Evolutionary conservation across 225 moss, liverwort and hornwort species (phyloP).

Genomic region (Pleurozium schreberi): DNA sequence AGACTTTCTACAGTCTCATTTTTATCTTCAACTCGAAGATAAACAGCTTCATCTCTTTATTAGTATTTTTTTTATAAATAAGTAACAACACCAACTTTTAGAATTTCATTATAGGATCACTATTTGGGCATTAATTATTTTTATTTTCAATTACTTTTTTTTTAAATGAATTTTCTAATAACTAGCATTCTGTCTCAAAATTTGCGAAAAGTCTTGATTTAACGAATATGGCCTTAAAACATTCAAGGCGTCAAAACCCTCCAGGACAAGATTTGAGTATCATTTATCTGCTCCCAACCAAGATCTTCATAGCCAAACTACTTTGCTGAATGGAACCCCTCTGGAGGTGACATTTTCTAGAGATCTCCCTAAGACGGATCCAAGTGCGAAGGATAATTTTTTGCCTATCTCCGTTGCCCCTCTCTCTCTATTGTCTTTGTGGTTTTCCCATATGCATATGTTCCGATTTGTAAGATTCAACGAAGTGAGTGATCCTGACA

Average conservation of each 20-base stretch:
- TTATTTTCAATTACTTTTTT: no score
- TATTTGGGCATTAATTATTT: no score
- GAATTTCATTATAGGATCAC: no score
- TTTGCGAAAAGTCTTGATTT: no score
- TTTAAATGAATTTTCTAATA: no score
- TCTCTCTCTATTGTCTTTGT: conserved; percentile 58
- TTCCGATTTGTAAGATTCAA: conserved; percentile 11
- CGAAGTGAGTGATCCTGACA: background rate
- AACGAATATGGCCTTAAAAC: no score
- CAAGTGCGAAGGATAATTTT: conserved; percentile 19
- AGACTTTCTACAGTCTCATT: no score
- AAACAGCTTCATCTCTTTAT: no score
- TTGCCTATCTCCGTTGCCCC: conserved; percentile 46
- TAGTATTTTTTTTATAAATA: no score
- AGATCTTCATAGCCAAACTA: conserved; percentile 45
- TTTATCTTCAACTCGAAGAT: no score
- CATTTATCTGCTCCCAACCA: conserved; percentile 48
- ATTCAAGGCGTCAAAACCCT: background rate
- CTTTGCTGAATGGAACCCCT: conserved; percentile 53
- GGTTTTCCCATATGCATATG: conserved; percentile 26
- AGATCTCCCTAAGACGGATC: conserved; percentile 33
- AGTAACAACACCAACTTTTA: no score
- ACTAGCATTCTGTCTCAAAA: no score
- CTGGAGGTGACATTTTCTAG: conserved; percentile 34
- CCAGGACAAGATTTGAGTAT: conserved; percentile 39